Percentiles rank a stretch among this genome's conserved stretches.
phyloP scores from a whole-genome alignment of 331 rosid species.

The Acacia concinna region DNA sequence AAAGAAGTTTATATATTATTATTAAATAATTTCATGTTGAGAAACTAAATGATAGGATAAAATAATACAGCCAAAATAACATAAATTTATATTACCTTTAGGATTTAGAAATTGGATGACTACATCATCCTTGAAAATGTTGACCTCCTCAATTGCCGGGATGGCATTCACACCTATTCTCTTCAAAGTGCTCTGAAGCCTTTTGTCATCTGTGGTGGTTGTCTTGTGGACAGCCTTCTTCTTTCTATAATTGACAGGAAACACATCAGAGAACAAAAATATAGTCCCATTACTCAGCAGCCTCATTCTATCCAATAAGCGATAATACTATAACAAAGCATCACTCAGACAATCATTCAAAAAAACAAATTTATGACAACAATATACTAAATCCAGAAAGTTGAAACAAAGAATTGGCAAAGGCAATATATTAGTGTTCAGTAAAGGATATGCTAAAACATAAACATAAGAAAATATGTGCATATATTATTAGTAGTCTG shows the following conservation, averaged over 20 bases:
- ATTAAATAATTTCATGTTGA: not conserved
- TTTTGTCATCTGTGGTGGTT: constrained; percentile 90
- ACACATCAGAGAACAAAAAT: not conserved
- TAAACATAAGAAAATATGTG: not conserved
- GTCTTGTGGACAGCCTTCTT: constrained; percentile 99
- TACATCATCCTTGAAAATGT: constrained; percentile 92
- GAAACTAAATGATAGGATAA: not conserved
- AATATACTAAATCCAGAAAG: not conserved
- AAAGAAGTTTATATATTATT: too few species aligned
- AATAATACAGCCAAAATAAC: not conserved
- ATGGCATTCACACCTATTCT: constrained; percentile 98
- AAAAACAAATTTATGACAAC: not conserved
- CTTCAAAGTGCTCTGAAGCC: constrained; percentile 98
- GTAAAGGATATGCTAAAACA: not conserved
- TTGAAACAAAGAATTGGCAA: not conserved
- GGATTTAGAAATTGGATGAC: constrained; percentile 95
- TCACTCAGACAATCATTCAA: not conserved
- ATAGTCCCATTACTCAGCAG: not conserved
- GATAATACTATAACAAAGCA: not conserved
- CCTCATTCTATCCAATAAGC: not conserved
- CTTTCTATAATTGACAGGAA: constrained; percentile 54
- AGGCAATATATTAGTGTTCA: not conserved
- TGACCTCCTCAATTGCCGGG: constrained; percentile 97
- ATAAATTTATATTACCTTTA: constrained; percentile 53
- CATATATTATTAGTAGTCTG: not conserved